Conservation (phyloP, 371 early-diverging fungal species). For the Gilbertella persicaria region DNA sequence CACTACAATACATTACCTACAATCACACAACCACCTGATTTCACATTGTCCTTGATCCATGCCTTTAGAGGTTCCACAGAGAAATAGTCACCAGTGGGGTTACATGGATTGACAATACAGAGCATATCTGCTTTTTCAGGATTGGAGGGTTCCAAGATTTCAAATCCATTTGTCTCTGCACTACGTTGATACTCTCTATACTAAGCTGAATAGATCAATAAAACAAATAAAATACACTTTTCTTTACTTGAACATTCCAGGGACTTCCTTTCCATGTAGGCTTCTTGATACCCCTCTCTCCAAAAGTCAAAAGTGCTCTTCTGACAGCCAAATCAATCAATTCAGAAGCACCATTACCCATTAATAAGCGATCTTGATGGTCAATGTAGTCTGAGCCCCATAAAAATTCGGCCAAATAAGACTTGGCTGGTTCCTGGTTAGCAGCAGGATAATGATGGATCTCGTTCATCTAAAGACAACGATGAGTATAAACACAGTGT, state of each 20-base stretch:
- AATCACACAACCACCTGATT: constrained; percentile 69
- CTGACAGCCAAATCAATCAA: constrained; percentile 83
- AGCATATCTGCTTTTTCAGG: constrained; percentile 60
- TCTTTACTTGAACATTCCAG: constrained; percentile 67
- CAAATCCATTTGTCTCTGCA: constrained; percentile 70
- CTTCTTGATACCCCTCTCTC: constrained; percentile 18
- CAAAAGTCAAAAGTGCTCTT: constrained; percentile 58
- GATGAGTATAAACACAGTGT: background rate
- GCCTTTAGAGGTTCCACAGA: constrained; percentile 63
- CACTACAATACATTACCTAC: constrained; percentile 48
- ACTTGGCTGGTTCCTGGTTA: constrained; percentile 86
- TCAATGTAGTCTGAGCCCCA: constrained; percentile 64
- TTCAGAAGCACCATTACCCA: constrained; percentile 89
- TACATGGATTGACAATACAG: constrained; percentile 86
- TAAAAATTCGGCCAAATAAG: constrained; percentile 75
- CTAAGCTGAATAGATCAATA: constrained; percentile 31
- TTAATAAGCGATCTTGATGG: constrained; percentile 58
- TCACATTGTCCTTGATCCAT: constrained; percentile 70
- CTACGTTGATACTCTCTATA: constrained; percentile 88
- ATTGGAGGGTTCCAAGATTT: constrained; percentile 58
- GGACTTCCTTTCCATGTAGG: constrained; percentile 82
- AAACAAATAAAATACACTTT: background rate
- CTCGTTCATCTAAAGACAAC: constrained; percentile 50
- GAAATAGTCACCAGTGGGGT: constrained; percentile 86
- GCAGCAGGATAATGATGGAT: constrained; percentile 88